Evolutionary conservation across 1,139 yeast species (phyloP), one percentile per base, ranked within the genome.

Genomic region (Hemisphaericaspora subhashii): DNA sequence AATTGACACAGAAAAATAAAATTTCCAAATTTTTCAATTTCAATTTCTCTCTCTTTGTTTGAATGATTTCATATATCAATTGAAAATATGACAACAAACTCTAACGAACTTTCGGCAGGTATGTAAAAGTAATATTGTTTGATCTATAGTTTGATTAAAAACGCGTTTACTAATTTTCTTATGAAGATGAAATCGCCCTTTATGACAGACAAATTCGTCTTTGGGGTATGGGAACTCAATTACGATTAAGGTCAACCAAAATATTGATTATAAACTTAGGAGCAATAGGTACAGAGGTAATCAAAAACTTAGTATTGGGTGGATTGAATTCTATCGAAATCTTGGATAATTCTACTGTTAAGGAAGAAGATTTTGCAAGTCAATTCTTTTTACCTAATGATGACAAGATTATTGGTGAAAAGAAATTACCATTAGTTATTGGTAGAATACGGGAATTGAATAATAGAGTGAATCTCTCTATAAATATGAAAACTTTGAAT

Each of bases 161-260:
- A 38, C 43, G n/a, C n/a, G n/a, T n/a, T n/a, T n/a, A n/a, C n/a
- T n/a, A n/a, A n/a, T 17, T 29, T 18, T 12, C 10, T 24, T n/a
- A 9, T 28, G 26, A 34, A 65, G 97, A 89, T 54, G 98, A 90
- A 60, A 81, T 90, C 41, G 96, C 95, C 2, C 70, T 90, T 21
- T 92, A 92, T 58, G 99, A 92, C 62, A 77, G 99, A 44, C 99
- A 92, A 60, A 90, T 92, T 51, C 68, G 99, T 48, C 72, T 92
- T 27, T 92, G 99, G 99, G 98, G 98, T 10, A 73, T 92, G 64
- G 94, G 86, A 21, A 95, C 98, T 12, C 99, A 92, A 60, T 73
- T 80, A 36, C 68, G 89, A 37, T 77, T 92, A 67, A 73, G 95
- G 33, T 77, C 83, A 20, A 84, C 97, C 12, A 77, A 76, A 39